Conservation (phyloP, 139 green algal genomes). For the Spirogloea muscicola region DNA sequence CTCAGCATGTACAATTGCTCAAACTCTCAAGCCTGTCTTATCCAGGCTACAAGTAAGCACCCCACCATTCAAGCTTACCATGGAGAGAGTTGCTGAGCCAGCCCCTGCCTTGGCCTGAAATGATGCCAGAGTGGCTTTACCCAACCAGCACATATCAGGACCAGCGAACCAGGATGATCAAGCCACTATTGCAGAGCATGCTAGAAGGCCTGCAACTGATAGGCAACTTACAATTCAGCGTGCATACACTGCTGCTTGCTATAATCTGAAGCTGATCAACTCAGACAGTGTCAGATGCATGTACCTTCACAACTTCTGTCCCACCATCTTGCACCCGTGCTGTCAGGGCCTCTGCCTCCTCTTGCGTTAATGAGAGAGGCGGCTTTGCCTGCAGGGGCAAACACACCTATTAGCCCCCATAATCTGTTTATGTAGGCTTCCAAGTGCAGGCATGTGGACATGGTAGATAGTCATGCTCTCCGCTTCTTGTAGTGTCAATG, state of each 20-base stretch:
- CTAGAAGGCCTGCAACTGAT: neutral
- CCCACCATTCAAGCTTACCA: conserved; percentile 58
- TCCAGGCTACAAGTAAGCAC: no score
- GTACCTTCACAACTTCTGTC: conserved; percentile 91
- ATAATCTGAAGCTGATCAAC: neutral
- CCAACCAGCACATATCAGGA: no score
- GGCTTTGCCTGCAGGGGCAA: conserved; percentile 58
- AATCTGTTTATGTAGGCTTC: no score
- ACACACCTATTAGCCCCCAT: no score
- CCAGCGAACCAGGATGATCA: neutral
- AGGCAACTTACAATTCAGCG: neutral
- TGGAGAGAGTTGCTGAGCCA: conserved; percentile 92
- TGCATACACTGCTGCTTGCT: neutral
- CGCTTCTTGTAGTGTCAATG: no score
- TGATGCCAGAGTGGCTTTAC: neutral
- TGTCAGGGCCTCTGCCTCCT: conserved; percentile 78
- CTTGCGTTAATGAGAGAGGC: conserved; percentile 70
- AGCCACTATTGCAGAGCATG: no score
- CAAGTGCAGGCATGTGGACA: no score
- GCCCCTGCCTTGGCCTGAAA: conserved; percentile 73
- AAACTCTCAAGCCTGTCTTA: conserved; percentile 20
- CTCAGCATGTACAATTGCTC: neutral
- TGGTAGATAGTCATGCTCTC: no score
- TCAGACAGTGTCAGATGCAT: no score
- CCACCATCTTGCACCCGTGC: conserved; percentile 91